These are phyloP conservation scores for Volutella citrinella DNA, from an alignment of 2,329 filamentous ascomycete species.

Conservation along the genomic window DNA sequence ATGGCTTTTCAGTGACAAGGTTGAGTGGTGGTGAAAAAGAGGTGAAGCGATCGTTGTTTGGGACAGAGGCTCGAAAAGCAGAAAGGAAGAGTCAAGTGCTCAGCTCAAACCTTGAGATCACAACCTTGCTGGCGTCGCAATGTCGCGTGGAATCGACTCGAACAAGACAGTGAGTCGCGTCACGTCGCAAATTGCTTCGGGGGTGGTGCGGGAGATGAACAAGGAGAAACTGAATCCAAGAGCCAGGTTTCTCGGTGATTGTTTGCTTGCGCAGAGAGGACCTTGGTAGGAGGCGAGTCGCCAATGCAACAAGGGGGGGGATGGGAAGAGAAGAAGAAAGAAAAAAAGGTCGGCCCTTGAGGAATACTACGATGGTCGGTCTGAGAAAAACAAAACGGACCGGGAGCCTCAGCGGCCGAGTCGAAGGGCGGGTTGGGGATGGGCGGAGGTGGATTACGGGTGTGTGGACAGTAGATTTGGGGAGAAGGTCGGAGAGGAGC, in stretches of 20 bases:
- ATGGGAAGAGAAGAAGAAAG: constrained; percentile 4
- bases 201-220: constrained; percentile 9
- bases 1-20: constrained; percentile 28
- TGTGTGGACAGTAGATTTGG: constrained; percentile 18
- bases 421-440: constrained; percentile 17
- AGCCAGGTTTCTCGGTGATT: constrained; percentile 2
- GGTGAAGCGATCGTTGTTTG: constrained; percentile 38
- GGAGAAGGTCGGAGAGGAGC: constrained; percentile 25
- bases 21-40: constrained; percentile 30
- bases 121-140: constrained; percentile 21
- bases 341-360: constrained; percentile 13
- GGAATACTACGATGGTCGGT: constrained; percentile 15
- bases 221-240: constrained; percentile 13
- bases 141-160: constrained; percentile 14
- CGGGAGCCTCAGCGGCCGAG: constrained; percentile 19
- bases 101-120: constrained; percentile 36
- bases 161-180: constrained; percentile 5
- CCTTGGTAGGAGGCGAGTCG: no score
- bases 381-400: constrained; percentile 18
- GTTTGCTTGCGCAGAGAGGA: constrained; percentile 17
- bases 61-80: constrained; percentile 34
- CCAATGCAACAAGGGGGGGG: constrained; percentile 15
- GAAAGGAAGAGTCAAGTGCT: constrained; percentile 37
- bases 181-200: constrained; percentile 17
- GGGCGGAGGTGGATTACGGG: constrained; percentile 21